phyloP scores from a whole-genome alignment of 164 flowering plant species.

The Cinnamomum chago region DNA sequence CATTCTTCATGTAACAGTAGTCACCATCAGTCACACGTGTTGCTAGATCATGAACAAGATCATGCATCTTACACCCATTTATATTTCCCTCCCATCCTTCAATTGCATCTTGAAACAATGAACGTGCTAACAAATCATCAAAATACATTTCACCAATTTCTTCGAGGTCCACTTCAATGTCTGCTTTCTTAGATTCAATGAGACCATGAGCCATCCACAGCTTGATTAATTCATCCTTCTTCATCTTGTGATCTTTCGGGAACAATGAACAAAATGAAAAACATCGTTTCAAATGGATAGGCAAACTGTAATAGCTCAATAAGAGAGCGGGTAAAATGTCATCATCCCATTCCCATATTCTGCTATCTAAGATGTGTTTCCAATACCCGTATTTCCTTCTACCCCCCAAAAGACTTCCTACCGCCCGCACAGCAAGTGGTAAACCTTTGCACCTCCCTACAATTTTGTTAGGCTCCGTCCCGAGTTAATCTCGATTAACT shows the following conservation, averaged over 20 bases:
- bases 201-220: constrained; percentile 13
- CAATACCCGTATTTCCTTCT: background rate
- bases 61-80: background rate
- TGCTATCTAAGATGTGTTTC: background rate
- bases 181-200: background rate
- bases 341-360: background rate
- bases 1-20: background rate
- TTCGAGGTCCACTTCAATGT: background rate
- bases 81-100: background rate
- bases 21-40: background rate
- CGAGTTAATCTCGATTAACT: too few species aligned
- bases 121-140: background rate
- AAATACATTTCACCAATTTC: background rate
- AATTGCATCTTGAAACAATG: background rate
- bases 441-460: background rate
- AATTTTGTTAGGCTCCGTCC: too few species aligned
- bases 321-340: background rate
- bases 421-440: background rate
- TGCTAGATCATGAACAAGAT: background rate
- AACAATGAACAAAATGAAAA: constrained; percentile 6
- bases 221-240: background rate
- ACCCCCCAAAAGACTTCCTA: background rate
- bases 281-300: constrained; percentile 1
- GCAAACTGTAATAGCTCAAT: constrained; percentile 9
- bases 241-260: background rate